A percentile compares a stretch with the other conserved stretches of the same genome.
phyloP scores from a whole-genome alignment of 495 filamentous ascomycete species.

The Thermothielavioides terrestris region DNA sequence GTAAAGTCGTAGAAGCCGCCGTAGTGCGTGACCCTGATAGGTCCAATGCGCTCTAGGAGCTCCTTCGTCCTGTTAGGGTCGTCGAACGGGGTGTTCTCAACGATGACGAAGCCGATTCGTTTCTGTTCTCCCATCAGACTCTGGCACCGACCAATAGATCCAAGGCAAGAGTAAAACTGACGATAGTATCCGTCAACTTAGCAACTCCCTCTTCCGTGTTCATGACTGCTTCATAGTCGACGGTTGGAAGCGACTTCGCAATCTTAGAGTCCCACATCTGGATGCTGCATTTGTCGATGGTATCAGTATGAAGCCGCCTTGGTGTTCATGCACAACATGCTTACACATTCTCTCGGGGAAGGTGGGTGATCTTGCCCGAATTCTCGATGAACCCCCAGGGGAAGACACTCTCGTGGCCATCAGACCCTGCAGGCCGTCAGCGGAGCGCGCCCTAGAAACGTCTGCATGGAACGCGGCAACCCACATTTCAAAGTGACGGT shows the following conservation, averaged over 20 bases:
- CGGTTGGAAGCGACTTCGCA: constrained; percentile 36
- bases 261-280: constrained; percentile 29
- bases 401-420: constrained; percentile 50
- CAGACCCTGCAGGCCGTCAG: constrained; percentile 22
- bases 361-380: not conserved
- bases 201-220: constrained; percentile 16
- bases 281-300: too few relatives aligned
- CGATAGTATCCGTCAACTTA: constrained; percentile 35
- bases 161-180: constrained; percentile 6
- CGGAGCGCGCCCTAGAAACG: not conserved
- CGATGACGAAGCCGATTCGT: constrained; percentile 59
- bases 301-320: too few relatives aligned
- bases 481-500: constrained; percentile 40
- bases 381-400: constrained; percentile 40
- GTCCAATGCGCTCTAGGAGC: constrained; percentile 69
- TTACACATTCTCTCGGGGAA: too few relatives aligned
- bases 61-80: constrained; percentile 58
- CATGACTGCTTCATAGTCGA: constrained; percentile 56
- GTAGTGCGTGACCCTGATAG: constrained; percentile 82
- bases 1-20: constrained; percentile 95
- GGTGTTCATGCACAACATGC: too few relatives aligned
- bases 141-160: not conserved
- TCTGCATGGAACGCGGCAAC: not conserved
- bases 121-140: constrained; percentile 18
- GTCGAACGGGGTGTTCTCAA: constrained; percentile 53